Evolutionary conservation across 1,284 basidiomycete species (phyloP).

Genomic region (Leucoagaricus sp.): DNA sequence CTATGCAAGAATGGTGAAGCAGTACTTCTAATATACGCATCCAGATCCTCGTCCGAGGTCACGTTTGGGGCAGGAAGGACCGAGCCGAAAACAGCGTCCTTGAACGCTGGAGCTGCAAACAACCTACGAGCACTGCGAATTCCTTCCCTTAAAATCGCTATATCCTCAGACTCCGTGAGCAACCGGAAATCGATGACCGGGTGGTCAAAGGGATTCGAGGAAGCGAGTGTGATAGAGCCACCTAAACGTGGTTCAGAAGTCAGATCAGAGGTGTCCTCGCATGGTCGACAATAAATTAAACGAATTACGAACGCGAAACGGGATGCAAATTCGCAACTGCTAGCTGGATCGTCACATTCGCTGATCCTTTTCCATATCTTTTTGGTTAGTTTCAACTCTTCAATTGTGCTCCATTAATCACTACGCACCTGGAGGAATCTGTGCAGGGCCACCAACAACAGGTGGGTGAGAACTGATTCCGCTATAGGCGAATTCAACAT

Average conservation of each 20-base stretch:
- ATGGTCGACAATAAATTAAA: too few species aligned
- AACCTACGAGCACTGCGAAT: slow-evolving; percentile 33
- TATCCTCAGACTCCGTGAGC: slow-evolving; percentile 36
- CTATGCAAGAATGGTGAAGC: slow-evolving; percentile 23
- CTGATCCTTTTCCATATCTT: too few species aligned
- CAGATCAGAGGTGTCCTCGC: background rate
- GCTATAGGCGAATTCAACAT: too few species aligned
- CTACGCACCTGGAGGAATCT: too few species aligned
- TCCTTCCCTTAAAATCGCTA: slow-evolving; percentile 33
- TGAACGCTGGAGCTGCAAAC: slow-evolving; percentile 33
- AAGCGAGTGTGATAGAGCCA: slow-evolving; percentile 33
- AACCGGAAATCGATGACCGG: slow-evolving; percentile 40
- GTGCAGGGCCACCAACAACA: too few species aligned
- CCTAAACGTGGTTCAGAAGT: slow-evolving; percentile 21
- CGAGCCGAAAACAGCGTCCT: slow-evolving; percentile 29
- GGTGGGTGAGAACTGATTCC: too few species aligned
- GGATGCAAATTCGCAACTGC: slow-evolving; percentile 6
- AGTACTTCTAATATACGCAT: slow-evolving; percentile 16
- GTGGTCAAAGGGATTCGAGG: slow-evolving; percentile 34
- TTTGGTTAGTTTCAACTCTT: too few species aligned
- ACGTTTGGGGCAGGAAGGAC: slow-evolving; percentile 3
- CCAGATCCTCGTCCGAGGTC: slow-evolving; percentile 39
- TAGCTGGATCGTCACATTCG: background rate
- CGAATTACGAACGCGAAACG: background rate
- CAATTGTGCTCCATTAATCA: too few species aligned